Base-by-base conservation (phyloP, 106 monocot species). In the Vanilla planifolia region DNA sequence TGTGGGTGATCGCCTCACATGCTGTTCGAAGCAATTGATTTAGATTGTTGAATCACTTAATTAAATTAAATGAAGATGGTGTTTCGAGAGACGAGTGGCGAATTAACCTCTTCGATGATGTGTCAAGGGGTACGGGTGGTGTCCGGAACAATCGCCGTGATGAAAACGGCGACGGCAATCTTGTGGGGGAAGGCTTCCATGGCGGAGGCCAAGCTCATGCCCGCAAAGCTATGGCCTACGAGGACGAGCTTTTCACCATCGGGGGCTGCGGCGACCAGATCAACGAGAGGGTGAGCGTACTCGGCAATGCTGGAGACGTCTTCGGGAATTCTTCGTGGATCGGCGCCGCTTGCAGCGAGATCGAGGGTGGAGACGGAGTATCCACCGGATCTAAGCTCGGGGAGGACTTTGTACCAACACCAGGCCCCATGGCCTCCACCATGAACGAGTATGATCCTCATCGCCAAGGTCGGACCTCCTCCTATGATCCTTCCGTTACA, bases 121-220 rank as follows among this genome's bases (percentile, higher is more conserved):
- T 55, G 15, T 3, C 3, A 55, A 55, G 53, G 53, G 15, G 6
- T 8, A 23, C 42, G 39, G 6, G 21, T 16, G 4, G 3, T 40
- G 6, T 60, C 66, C 2, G 66, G 66, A 40, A 55, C 29, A 21
- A 42, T 3, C 4, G 55, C 66, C 1, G 66, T 43, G 17, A 32
- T 19, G 42, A 55, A 67, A n/a, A 67, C 55, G 7, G 42, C 43
- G 16, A 43, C 66, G 0, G 41, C 23, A 1, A 67, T 41, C 43
- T 51, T 67, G 9, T 67, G 42, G 8, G 66, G 66, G 27, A 55
- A 67, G 27, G 28, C 41, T 24, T 67, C 66, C 55, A 43, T 43
- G 42, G 66, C 55, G 28, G 55, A 21, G 11, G 55, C 30, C 19
- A 55, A 41, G 33, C 10, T 35, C 9, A 65, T 3, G 0, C 65